Evolutionary conservation across 345 rosid species (phyloP), one percentile per base, ranked within the genome.

Genomic region (Gossypium australe): DNA sequence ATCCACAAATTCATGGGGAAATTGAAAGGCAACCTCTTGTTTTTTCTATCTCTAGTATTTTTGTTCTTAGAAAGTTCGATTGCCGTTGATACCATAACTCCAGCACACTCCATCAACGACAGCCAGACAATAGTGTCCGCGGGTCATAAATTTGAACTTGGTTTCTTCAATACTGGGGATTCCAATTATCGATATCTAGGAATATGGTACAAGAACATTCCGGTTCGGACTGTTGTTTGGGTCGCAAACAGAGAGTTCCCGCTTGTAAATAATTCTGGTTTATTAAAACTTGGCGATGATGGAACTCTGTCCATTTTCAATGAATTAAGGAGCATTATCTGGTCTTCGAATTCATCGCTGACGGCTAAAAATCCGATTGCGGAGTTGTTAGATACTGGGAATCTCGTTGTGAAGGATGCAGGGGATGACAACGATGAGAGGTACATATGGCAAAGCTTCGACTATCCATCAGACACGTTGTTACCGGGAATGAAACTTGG

Each of bases 391-490:
- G 34, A 60, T 25, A 47, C 86, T 0, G 92, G 89, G 20, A 86
- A 88, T 58, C 78, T 88, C 0, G 76, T 86, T 18, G 66, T 86
- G 3, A 82, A 61, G 62, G 84, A 82, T 5, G 80, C 75, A 14
- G 75, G 51, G 17, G 59, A 64, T 6, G 68, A 14, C 25, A 34
- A 10, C n/a, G 61, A 62, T 51, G 51, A 86, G 13, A 43, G 48
- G 57, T 67, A 52, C 24, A 24, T 88, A 20, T 86, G 89, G 92
- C 87, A 86, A 73, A 86, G 89, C 69, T 88, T 88, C 49, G 92
- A 88, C 56, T 11, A 80, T 64, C 89, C 86, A 2, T 76, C 83
- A 2, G 79, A 86, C 64, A 83, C 88, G 16, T 12, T 85, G 24
- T 72, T 88, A 17, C 82, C 89, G 0, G 87, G 76, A 13, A 86